These are phyloP conservation scores for bread wheat (Triticum aestivum) DNA, from an alignment of 176 grass and related monocot species.

Conservation along the genomic window IWGSC_CS_RefSeq_v2.1 NC_057813.1:723237929-723238428, in stretches of 20 bases:
- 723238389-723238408: neutral
- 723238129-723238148: neutral
- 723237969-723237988: neutral
- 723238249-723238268: slow-evolving; percentile 2
- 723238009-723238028: neutral
- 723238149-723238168: neutral
- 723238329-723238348: slow-evolving; percentile 6
- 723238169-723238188: neutral
- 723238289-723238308: slow-evolving; percentile 1
- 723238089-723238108: too few species aligned
- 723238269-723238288: neutral
- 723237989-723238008: neutral
- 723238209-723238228: neutral
- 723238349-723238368: neutral
- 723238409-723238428: neutral
- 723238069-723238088: neutral
- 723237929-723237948: neutral
- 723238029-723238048: neutral
- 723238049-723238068: neutral
- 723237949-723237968: neutral
- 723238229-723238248: neutral
- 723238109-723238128: neutral
- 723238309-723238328: neutral
- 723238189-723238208: neutral
- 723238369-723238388: neutral